Evolutionary conservation across 768 basidiomycete species (phyloP), one percentile per base, ranked within the genome.

Genomic region (Mycena floridula): DNA sequence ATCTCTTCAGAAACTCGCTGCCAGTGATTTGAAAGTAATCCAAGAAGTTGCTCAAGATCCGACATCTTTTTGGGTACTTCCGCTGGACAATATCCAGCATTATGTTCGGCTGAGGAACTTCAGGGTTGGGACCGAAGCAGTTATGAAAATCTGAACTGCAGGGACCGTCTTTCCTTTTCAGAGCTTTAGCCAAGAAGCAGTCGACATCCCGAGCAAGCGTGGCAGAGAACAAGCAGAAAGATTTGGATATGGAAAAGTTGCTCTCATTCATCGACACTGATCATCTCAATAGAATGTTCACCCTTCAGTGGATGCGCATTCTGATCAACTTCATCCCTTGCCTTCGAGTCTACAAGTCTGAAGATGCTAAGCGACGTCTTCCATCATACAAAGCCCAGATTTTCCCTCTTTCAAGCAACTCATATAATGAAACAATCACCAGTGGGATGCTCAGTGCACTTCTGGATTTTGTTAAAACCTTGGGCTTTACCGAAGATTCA

Each of bases 71-170:
- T 28, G 28, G 13, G 38, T 56, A 5, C 22, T 56, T 7, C 41
- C 45, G n/a, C 32, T 54, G 3, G 52, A 56, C 39, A 66, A 51
- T 48, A 49, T 59, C 7, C 59, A 59, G 37, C 40, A 51, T 4
- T 53, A 61, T 25, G 16, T 47, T 18, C 27, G 40, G 12, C 54
- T 48, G n/a, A 43, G 57, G 8, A 46, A 61, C 28, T 12, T 24
- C 13, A 50, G 59, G 15, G 28, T 57, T 28, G 59, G 56, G 3
- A 40, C 50, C 12, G 49, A 53, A 28, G 47, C 43, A 3, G 25
- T 46, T 7, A 52, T 59, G 50, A 47, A 43, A 3, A 56, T 55
- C 30, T 55, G 56, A 1, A 46, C 50, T 5, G 51, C 59, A 11
- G 53, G 38, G 16, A 53, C 49, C 5, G 26, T 44, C 15, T 43